Evolutionary conservation across 2,329 filamentous ascomycete genomes (phyloP).

Genomic region (Exophiala lecanii-corni): DNA sequence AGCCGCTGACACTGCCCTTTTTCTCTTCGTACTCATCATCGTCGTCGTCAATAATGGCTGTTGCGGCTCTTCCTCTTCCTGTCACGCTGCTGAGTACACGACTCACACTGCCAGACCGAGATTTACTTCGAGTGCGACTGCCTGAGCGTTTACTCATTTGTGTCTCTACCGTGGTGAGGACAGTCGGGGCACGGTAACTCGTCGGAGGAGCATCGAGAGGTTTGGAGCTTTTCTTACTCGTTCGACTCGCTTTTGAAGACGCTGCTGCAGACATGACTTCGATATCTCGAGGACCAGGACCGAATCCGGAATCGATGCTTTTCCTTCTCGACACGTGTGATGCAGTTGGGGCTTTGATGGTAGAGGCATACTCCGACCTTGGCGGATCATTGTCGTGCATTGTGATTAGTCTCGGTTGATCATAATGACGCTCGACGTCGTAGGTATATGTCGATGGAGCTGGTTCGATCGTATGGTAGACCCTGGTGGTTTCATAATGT

Average conservation of each 20-base stretch:
- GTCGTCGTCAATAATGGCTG: background rate
- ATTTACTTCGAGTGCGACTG: slow-evolving; percentile 11
- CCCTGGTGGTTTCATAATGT: slow-evolving; percentile 3
- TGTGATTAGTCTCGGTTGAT: slow-evolving; percentile 18
- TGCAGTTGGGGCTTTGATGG: slow-evolving; percentile 6
- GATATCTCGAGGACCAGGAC: slow-evolving; percentile 8
- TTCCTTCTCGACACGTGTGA: slow-evolving; percentile 8
- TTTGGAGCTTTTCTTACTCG: slow-evolving; percentile 8
- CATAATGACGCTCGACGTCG: slow-evolving; percentile 5
- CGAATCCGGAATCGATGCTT: slow-evolving; percentile 18
- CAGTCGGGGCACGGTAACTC: slow-evolving; percentile 23
- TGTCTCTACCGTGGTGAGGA: slow-evolving; percentile 20
- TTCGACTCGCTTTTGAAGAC: slow-evolving; percentile 11
- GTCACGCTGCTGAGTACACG: slow-evolving; percentile 1
- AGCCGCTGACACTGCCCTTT: no score
- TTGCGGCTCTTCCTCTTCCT: no score
- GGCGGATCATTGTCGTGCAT: slow-evolving; percentile 24
- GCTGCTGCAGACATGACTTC: slow-evolving; percentile 3
- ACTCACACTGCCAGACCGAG: slow-evolving; percentile 2
- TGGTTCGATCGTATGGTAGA: slow-evolving; percentile 20
- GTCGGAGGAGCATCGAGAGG: slow-evolving; percentile 19
- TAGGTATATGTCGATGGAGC: slow-evolving; percentile 17
- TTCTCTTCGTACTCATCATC: background rate
- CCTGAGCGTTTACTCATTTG: slow-evolving; percentile 9
- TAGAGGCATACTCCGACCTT: slow-evolving; percentile 14